These are phyloP conservation scores for Corylus heterophylla DNA, from an alignment of 306 rosid species.

Conservation along the genomic window DNA sequence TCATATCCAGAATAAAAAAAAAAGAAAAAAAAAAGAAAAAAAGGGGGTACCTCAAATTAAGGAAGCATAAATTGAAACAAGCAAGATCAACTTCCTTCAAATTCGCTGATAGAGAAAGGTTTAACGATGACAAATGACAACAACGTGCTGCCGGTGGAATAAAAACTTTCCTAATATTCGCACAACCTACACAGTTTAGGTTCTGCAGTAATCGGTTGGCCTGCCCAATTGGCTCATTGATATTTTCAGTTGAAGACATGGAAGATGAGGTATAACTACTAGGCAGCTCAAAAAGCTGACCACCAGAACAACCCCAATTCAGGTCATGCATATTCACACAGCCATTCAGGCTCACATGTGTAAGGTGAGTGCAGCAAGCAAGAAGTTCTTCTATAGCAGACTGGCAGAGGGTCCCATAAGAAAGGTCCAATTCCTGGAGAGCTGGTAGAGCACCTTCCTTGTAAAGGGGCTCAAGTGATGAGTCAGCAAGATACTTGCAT, in stretches of 20 bases:
- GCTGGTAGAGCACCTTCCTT: conserved; percentile 89
- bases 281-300: conserved; percentile 39
- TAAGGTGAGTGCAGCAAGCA: conserved; percentile 84
- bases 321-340: conserved; percentile 96
- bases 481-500: conserved; percentile 81
- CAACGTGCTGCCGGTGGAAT: conserved; percentile 84
- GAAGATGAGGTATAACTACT: conserved; percentile 32
- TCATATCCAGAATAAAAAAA: background rate
- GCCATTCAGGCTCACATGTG: conserved; percentile 96
- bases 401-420: conserved; percentile 90
- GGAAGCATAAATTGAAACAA: conserved; percentile 85
- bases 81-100: conserved; percentile 89
- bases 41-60: conserved; percentile 72
- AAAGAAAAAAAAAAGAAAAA: background rate
- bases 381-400: conserved; percentile 97
- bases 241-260: conserved; percentile 36
- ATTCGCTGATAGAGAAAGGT: conserved; percentile 80
- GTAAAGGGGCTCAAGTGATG: conserved; percentile 94
- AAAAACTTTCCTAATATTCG: conserved; percentile 83
- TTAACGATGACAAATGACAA: conserved; percentile 58
- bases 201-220: conserved; percentile 77
- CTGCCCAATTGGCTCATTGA: conserved; percentile 48
- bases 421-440: conserved; percentile 90
- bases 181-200: conserved; percentile 92
- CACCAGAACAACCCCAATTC: conserved; percentile 68